Evolutionary conservation across 495 filamentous ascomycete genomes (phyloP).

Genomic region (Aspergillus leporis): DNA sequence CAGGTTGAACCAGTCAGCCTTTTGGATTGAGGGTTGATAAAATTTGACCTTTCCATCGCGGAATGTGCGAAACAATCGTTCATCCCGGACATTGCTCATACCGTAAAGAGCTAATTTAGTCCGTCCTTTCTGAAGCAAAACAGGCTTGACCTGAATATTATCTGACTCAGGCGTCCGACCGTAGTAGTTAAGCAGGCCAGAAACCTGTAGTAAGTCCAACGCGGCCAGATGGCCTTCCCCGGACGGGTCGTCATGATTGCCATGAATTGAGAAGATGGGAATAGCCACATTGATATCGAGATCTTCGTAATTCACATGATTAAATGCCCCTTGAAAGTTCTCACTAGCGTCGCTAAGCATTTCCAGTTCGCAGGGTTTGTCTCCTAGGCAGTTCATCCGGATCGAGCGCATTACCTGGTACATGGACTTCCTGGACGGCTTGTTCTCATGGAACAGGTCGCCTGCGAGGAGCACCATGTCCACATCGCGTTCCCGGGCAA

Average conservation of each 20-base stretch:
- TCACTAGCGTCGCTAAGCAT: constrained; percentile 90
- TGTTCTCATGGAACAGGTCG: constrained; percentile 98
- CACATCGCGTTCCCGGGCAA: constrained; percentile 83
- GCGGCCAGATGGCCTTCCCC: constrained; percentile 89
- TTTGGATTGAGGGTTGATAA: constrained; percentile 79
- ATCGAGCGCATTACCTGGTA: constrained; percentile 95
- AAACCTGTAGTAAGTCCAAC: constrained; percentile 86
- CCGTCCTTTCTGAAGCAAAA: constrained; percentile 88
- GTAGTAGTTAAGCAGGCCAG: constrained; percentile 94
- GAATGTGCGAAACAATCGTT: constrained; percentile 91
- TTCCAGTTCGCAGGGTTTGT: constrained; percentile 93
- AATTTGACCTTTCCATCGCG: constrained; percentile 92
- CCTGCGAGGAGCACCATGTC: constrained; percentile 96
- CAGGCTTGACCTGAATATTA: constrained; percentile 86
- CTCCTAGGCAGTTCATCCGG: constrained; percentile 88
- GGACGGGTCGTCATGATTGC: constrained; percentile 97
- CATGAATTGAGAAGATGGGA: constrained; percentile 97
- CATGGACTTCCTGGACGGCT: constrained; percentile 93
- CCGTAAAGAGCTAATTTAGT: constrained; percentile 96
- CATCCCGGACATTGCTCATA: constrained; percentile 94
- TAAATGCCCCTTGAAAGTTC: constrained; percentile 80
- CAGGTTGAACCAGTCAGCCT: constrained; percentile 93
- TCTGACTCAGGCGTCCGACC: constrained; percentile 88
- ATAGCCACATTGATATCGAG: constrained; percentile 97
- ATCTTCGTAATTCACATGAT: constrained; percentile 97